These are phyloP conservation scores for Verticillium tricorpus DNA, from an alignment of 2,329 filamentous ascomycete genomes.

Conservation along the genomic window DNA sequence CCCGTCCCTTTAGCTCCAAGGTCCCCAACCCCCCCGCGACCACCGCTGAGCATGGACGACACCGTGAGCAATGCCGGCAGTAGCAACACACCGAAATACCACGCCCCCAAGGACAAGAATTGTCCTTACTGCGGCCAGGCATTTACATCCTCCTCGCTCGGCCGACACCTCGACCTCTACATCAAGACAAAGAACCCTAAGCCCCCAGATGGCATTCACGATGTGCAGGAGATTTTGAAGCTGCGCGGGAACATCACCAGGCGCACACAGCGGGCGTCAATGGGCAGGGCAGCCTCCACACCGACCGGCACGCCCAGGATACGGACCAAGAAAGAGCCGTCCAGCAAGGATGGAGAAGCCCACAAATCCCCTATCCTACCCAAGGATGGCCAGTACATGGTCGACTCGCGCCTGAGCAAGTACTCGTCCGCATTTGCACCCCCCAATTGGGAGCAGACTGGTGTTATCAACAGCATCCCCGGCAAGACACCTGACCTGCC, in stretches of 20 bases:
- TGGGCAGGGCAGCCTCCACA: slow-evolving; percentile 58
- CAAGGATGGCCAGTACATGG: slow-evolving; percentile 36
- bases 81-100: slow-evolving; percentile 29
- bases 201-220: slow-evolving; percentile 77
- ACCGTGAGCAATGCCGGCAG: slow-evolving; percentile 27
- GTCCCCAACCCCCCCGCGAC: neutral
- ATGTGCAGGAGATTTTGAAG: slow-evolving; percentile 84
- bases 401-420: slow-evolving; percentile 50
- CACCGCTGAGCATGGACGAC: slow-evolving; percentile 20
- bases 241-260: slow-evolving; percentile 82
- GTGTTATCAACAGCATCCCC: slow-evolving; percentile 72
- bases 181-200: slow-evolving; percentile 93
- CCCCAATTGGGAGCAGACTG: slow-evolving; percentile 70
- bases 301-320: slow-evolving; percentile 46
- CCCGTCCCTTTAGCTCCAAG: neutral
- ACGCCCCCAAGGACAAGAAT: slow-evolving; percentile 72
- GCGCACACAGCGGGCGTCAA: slow-evolving; percentile 68
- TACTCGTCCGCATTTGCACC: slow-evolving; percentile 19
- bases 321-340: slow-evolving; percentile 30
- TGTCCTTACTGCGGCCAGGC: slow-evolving; percentile 86
- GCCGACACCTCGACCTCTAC: slow-evolving; percentile 89
- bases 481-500: slow-evolving; percentile 22
- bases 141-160: slow-evolving; percentile 91
- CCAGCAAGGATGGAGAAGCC: slow-evolving; percentile 10
- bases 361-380: slow-evolving; percentile 29